phyloP scores from a whole-genome alignment of 1,284 basidiomycete species.

The Meira miltonrushii region DNA sequence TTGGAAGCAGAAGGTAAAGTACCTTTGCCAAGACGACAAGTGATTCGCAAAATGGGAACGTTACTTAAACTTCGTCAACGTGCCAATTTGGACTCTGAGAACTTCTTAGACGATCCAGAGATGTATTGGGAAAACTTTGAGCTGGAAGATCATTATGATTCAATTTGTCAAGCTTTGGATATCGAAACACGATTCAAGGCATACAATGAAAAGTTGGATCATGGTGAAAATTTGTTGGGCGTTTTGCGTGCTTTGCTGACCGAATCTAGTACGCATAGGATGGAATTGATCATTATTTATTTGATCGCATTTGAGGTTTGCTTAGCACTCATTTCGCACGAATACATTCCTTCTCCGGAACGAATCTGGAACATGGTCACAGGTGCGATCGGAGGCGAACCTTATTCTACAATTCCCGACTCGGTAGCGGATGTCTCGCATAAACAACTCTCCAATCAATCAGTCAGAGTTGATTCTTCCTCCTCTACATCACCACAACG shows the following conservation, averaged over 20 bases:
- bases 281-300: slow-evolving; percentile 25
- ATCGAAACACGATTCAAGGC: slow-evolving; percentile 42
- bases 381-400: neutral
- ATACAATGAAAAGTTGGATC: slow-evolving; percentile 48
- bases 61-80: slow-evolving; percentile 41
- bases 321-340: slow-evolving; percentile 13
- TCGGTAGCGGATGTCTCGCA: too few species aligned
- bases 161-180: slow-evolving; percentile 43
- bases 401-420: too few species aligned
- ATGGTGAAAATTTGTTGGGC: slow-evolving; percentile 45
- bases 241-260: slow-evolving; percentile 48
- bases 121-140: slow-evolving; percentile 49
- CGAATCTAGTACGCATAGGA: slow-evolving; percentile 43
- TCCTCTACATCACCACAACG: too few species aligned
- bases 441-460: too few species aligned
- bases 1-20: slow-evolving; percentile 39
- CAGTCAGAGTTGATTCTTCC: too few species aligned
- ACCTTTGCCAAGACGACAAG: slow-evolving; percentile 39
- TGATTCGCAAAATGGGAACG: slow-evolving; percentile 48
- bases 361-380: neutral
- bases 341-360: slow-evolving; percentile 10
- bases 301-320: slow-evolving; percentile 12
- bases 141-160: slow-evolving; percentile 37
- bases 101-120: slow-evolving; percentile 50
- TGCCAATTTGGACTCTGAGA: slow-evolving; percentile 43